Percentiles rank a stretch among this genome's conserved stretches.
Conservation (phyloP, 495 filamentous ascomycete genomes). For the Hyaloscypha bicolor region DNA sequence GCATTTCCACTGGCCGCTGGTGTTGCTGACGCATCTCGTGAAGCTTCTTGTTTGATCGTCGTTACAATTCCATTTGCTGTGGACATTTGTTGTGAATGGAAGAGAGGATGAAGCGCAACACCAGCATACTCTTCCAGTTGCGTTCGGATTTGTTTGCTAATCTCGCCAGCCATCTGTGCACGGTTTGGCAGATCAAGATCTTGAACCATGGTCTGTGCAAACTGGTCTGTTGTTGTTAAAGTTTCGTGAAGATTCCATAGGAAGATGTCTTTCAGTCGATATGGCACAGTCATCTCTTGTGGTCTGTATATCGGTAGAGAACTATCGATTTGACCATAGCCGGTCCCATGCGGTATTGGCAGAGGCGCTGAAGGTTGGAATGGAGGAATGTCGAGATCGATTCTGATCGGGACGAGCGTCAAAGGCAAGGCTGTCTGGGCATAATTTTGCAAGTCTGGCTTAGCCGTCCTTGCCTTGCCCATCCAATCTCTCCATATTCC, state of each 20-base stretch:
- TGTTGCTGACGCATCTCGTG: slow-evolving; percentile 56
- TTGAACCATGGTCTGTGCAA: slow-evolving; percentile 85
- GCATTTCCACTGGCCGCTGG: slow-evolving; percentile 46
- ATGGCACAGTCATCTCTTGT: slow-evolving; percentile 77
- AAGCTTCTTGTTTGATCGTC: slow-evolving; percentile 42
- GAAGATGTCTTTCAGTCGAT: slow-evolving; percentile 89
- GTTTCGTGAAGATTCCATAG: slow-evolving; percentile 98
- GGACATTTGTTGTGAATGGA: slow-evolving; percentile 61
- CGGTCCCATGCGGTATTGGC: slow-evolving; percentile 60
- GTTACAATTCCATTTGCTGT: slow-evolving; percentile 47
- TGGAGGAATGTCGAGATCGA: slow-evolving; percentile 87
- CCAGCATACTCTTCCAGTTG: slow-evolving; percentile 97
- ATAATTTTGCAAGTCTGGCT: slow-evolving; percentile 74
- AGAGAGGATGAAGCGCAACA: slow-evolving; percentile 89
- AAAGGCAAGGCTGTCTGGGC: slow-evolving; percentile 84
- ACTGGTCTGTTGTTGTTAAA: slow-evolving; percentile 91
- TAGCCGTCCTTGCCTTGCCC: slow-evolving; percentile 59
- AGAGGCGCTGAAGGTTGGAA: slow-evolving; percentile 76
- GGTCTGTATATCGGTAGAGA: slow-evolving; percentile 72
- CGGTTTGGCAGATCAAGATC: slow-evolving; percentile 89
- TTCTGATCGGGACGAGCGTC: slow-evolving; percentile 91
- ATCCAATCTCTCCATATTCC: slow-evolving; percentile 96
- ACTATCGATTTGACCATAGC: slow-evolving; percentile 54
- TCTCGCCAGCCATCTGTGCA: slow-evolving; percentile 65
- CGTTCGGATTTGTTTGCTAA: slow-evolving; percentile 90